Percentiles rank a stretch among this genome's conserved stretches.
These are phyloP conservation scores for Saccharomycopsis olivae DNA, from an alignment of 805 yeast genomes.

Conservation along the genomic window DNA sequence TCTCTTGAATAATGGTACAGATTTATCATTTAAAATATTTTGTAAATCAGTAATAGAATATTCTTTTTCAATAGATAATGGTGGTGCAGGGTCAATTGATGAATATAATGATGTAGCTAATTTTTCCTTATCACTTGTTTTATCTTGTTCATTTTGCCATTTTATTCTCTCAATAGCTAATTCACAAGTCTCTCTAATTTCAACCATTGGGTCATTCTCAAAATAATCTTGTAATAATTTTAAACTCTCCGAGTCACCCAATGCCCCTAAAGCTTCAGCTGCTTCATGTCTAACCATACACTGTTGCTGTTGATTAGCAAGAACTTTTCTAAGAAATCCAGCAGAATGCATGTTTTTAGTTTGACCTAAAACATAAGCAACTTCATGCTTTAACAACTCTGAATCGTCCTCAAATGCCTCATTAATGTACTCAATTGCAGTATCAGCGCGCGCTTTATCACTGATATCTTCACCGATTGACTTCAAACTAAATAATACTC, in stretches of 20 bases:
- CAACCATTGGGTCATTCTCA: constrained; percentile 68
- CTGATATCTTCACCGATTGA: constrained; percentile 64
- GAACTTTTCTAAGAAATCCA: constrained; percentile 60
- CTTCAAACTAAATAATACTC: constrained; percentile 89
- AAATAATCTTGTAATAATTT: constrained; percentile 52
- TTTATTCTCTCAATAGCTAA: constrained; percentile 89
- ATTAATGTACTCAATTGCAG: constrained; percentile 73
- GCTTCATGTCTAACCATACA: constrained; percentile 99
- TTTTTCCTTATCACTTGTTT: constrained; percentile 44
- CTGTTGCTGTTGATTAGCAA: constrained; percentile 61
- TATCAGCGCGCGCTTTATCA: constrained; percentile 42
- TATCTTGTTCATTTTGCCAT: constrained; percentile 63
- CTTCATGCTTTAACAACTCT: constrained; percentile 92
- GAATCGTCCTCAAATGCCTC: constrained; percentile 73
- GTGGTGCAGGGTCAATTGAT: constrained; percentile 98
- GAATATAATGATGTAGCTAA: constrained; percentile 70
- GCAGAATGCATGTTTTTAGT: constrained; percentile 77
- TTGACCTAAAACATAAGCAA: constrained; percentile 95
- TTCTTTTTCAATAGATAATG: constrained; percentile 57
- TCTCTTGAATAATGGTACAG: constrained; percentile 76
- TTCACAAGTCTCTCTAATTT: constrained; percentile 95
- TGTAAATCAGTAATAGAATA: constrained; percentile 59
- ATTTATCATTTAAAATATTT: constrained; percentile 62
- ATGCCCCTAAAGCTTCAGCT: constrained; percentile 96
- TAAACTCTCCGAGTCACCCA: constrained; percentile 71